Percentiles rank a stretch among this genome's conserved stretches.
Evolutionary conservation across 129 eudicot genomes (phyloP).

Genomic region (Apium graveolens): DNA sequence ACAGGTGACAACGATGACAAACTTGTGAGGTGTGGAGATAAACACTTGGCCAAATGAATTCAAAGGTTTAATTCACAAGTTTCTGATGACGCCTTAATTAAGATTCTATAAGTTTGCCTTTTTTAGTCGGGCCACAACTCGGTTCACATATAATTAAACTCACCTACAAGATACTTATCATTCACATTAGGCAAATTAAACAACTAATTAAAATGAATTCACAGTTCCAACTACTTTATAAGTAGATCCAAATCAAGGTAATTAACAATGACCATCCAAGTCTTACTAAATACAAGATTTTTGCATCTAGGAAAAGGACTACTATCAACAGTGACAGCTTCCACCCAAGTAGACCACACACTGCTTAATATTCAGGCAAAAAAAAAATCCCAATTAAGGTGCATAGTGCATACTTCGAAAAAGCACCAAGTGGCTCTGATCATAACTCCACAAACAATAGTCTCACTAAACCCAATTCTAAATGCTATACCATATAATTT

Average conservation of each 20-base stretch:
- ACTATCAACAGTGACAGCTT: background rate
- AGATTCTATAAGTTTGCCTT: background rate
- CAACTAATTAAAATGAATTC: background rate
- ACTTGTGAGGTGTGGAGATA: conserved; percentile 4
- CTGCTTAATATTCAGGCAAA: conserved; percentile 8
- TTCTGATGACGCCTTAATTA: background rate
- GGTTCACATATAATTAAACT: background rate
- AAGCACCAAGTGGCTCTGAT: background rate
- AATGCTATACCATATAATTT: background rate
- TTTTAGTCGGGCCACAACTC: background rate
- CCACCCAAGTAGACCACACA: background rate
- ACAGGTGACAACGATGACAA: background rate
- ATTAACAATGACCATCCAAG: background rate
- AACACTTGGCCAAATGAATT: background rate
- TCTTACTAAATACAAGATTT: background rate
- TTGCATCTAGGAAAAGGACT: background rate
- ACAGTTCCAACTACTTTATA: background rate
- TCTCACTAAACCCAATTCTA: background rate
- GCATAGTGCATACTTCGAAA: background rate
- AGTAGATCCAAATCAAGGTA: background rate
- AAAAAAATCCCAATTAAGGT: background rate
- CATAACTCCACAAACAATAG: background rate
- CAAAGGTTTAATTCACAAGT: background rate
- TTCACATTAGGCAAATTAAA: background rate
- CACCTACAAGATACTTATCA: background rate